Evolutionary conservation across 1,284 basidiomycete genomes (phyloP).

Genomic region (Apiotrichum brassicae): DNA sequence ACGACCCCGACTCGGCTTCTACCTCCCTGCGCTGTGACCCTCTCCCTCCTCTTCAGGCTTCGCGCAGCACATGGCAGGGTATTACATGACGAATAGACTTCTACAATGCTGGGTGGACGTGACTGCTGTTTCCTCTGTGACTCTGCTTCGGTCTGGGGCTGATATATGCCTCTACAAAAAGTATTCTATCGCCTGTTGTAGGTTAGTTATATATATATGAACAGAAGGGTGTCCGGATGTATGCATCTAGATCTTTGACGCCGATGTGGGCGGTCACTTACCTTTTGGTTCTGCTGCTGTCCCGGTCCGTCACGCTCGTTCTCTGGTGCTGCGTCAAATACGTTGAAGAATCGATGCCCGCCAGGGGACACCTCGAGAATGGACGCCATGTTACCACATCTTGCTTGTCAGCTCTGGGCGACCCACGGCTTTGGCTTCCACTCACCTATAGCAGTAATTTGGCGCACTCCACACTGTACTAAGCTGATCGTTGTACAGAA

Average conservation of each 20-base stretch:
- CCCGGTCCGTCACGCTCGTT: conserved; percentile 58
- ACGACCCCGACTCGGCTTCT: too few relatives aligned
- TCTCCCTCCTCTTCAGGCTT: too few relatives aligned
- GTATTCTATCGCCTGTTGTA: conserved; percentile 40
- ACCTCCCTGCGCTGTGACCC: too few relatives aligned
- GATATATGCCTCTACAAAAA: conserved; percentile 31
- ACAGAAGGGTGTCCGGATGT: too few relatives aligned
- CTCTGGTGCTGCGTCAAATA: conserved; percentile 94
- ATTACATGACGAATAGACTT: conserved; percentile 8
- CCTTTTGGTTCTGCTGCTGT: conserved; percentile 40
- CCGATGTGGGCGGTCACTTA: too few relatives aligned
- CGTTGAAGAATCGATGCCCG: conserved; percentile 88
- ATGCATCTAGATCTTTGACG: too few relatives aligned
- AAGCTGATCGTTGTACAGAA: conserved; percentile 88
- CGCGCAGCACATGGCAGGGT: background rate
- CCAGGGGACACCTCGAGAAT: conserved; percentile 94
- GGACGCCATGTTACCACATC: conserved; percentile 94
- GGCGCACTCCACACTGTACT: conserved; percentile 98
- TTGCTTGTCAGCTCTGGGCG: too few relatives aligned
- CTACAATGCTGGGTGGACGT: conserved; percentile 17
- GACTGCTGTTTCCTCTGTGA: background rate
- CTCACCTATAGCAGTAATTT: conserved; percentile 72
- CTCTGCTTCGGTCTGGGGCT: background rate
- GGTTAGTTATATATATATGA: conserved; percentile 11
- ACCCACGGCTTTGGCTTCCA: conserved; percentile 6